Base-by-base conservation (phyloP, 129 eudicot species). In the Centella asiatica region DNA sequence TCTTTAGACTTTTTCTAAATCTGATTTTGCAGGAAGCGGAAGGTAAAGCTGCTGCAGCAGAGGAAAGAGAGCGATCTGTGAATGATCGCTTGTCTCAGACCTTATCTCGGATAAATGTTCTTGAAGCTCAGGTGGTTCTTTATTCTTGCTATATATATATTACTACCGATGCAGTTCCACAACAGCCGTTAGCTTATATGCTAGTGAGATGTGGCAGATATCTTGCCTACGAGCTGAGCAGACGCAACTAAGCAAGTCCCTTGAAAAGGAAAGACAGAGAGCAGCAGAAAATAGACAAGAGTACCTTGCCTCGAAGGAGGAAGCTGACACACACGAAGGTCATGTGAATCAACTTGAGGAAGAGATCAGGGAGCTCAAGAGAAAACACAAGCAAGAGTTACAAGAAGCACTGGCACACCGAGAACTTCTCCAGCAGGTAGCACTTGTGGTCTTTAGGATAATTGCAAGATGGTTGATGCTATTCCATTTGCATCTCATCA, bases 211-310 rank as follows among this genome's bases (percentile, higher is more conserved):
- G 61, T 37, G 71, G 81, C 73, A 90, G 98, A 90, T 87, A 76
- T 87, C 95, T 57, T 79, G 98, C 65, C 83, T 84, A 55, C 87
- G 95, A 71, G 68, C 95, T 60, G 98, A 87, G 74, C 94, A 87
- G 89, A 84, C 85, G 6, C 98, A 84, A 64, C 72, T 90, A 51
- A 75, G 74, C 27, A 81, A 69, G 70, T 87, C 95, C 56, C 90
- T 90, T 44, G 95, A 90, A 58, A 90, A 90, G 65, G 98, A 90
- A 77, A 90, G 98, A 69, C 98, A 81, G 51, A 75, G 69, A 44
- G 95, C 94, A 23, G 85, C 95, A 22, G 98, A 90, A 78, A 53
- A 70, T 68, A 80, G 94, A 69, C 95, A 84, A 71, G 98, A 92
- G 57, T 87, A 77, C 68, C 81, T 92, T 64, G 84, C 88, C 36